Base-by-base conservation (phyloP, 768 basidiomycete genomes). In the Tricholoma bakamatsutake region DNA sequence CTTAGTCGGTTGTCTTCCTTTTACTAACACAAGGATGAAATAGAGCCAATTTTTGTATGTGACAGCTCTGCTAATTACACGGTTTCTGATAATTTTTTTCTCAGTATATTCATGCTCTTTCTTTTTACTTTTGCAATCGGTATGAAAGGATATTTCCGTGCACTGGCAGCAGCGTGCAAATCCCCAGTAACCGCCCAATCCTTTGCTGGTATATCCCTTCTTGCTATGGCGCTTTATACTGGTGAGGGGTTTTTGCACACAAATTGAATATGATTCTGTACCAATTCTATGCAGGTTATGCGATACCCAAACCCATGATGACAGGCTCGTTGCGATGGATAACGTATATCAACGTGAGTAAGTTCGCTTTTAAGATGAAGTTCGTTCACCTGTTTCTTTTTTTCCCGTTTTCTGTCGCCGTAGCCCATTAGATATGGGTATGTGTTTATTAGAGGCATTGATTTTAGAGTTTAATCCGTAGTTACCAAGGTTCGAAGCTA, bases 81-180 rank as follows among this genome's bases (percentile, higher is more conserved):
- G 24, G 4, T 18, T 34, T 33, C 17, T 27, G 18, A 21, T 30
- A 5, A 15, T 27, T 43, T 18, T 24, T 34, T 43, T 56, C n/a
- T n/a, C n/a, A 87, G 86, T 64, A 80, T 76, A 30, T 83, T 79
- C 66, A 77, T 80, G 64, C 64, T 90, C 18, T 80, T 84, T 57
- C 60, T 83, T 15, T 75, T 83, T 52, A 68, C 75, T 3, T 77
- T 84, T 55, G 76, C 84, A 31, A 52, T 90, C 18, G 69, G 83
- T 12, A 87, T 92, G 80, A 86, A 85, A 67, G 83, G 82, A 0
- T 84, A 85, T 76, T 95, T 92, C 78, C 78, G 90, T 24, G 74
- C 75, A 0, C 62, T 89, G 8, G 84, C 85, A 1, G 83, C 87
- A 0, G 74, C 75, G 4, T 83, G 85, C 64, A 74, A 75, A 45